A percentile compares a stretch with the other conserved stretches of the same genome.
These are phyloP conservation scores for Chytriomyces sp. DNA, from an alignment of 192 early-diverging fungal genomes.

Conservation along the genomic window DNA sequence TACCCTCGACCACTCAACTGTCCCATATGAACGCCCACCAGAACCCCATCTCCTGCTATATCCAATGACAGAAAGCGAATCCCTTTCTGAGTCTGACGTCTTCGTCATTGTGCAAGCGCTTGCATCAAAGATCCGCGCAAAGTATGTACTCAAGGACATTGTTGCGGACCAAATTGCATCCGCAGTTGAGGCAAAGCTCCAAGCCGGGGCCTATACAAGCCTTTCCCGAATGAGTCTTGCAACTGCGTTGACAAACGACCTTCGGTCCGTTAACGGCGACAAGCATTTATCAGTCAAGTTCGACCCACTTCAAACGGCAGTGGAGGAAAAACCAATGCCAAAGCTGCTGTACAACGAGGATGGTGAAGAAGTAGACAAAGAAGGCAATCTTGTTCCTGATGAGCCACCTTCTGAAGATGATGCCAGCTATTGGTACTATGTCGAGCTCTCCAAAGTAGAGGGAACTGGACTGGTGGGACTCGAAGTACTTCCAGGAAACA, in stretches of 20 bases:
- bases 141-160: not conserved
- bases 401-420: not conserved
- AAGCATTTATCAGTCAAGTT: conserved; percentile 6
- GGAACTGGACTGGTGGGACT: conserved; percentile 7
- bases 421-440: not conserved
- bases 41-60: too few species aligned
- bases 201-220: not conserved
- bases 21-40: too few species aligned
- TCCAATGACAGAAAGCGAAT: too few species aligned
- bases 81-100: too few species aligned
- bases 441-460: conserved; percentile 3
- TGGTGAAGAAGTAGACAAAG: conserved; percentile 11
- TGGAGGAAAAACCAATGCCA: not conserved
- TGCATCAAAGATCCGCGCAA: not conserved
- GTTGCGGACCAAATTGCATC: not conserved
- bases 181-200: not conserved
- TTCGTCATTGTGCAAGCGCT: not conserved
- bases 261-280: conserved; percentile 23
- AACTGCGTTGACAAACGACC: not conserved
- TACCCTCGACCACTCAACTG: too few species aligned
- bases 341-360: not conserved
- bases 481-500: conserved; percentile 16
- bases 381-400: conserved; percentile 8
- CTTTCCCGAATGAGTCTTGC: not conserved
- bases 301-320: not conserved